phyloP scores from a whole-genome alignment of 2,329 filamentous ascomycete genomes.

The Cladophialophora carrionii region DNA sequence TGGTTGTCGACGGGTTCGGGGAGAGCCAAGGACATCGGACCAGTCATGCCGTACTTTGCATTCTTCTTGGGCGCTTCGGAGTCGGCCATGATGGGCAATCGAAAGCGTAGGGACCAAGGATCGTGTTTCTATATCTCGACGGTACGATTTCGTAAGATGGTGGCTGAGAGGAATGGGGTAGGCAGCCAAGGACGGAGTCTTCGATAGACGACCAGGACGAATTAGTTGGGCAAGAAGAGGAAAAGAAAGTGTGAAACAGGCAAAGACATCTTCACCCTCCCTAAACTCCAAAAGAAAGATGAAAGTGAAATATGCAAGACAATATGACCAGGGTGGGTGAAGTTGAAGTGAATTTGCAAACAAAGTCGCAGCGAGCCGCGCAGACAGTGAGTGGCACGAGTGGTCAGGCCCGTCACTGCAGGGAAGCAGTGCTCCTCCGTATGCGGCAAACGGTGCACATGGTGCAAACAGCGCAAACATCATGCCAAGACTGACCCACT shows the following conservation, averaged over 20 bases:
- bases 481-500: neutral
- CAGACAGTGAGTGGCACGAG: neutral
- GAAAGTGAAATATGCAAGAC: slow-evolving; percentile 28
- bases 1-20: slow-evolving; percentile 77
- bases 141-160: neutral
- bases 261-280: slow-evolving; percentile 34
- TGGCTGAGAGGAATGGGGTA: neutral
- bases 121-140: neutral
- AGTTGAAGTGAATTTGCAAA: slow-evolving; percentile 22
- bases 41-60: slow-evolving; percentile 73
- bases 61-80: slow-evolving; percentile 35
- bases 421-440: neutral
- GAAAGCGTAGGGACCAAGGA: neutral
- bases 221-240: slow-evolving; percentile 22
- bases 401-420: neutral
- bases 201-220: slow-evolving; percentile 4
- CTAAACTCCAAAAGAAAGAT: slow-evolving; percentile 35
- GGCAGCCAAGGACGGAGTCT: slow-evolving; percentile 1
- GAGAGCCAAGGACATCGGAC: slow-evolving; percentile 75
- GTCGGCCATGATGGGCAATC: slow-evolving; percentile 23
- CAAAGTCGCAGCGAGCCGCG: neutral
- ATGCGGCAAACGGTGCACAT: neutral
- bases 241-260: slow-evolving; percentile 23
- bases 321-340: slow-evolving; percentile 16
- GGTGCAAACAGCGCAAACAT: slow-evolving; percentile 8